Evolutionary conservation across 2,329 filamentous ascomycete genomes (phyloP), one percentile per base, ranked within the genome.

Genomic region (Fusarium acutatum): DNA sequence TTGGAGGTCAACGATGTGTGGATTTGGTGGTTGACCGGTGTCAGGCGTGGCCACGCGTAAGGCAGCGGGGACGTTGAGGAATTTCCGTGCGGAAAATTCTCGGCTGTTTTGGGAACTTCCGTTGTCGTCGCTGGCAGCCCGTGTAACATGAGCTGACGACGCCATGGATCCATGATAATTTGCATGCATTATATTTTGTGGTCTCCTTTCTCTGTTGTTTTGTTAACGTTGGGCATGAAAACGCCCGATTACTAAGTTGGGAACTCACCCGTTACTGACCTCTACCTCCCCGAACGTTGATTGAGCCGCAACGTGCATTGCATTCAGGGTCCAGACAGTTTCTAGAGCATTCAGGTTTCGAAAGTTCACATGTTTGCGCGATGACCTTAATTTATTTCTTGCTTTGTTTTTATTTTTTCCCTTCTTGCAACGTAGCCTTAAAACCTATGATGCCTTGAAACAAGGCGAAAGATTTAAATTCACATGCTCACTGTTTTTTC

Each of bases 1-100:
- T 76, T 47, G 64, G 72, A 64, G 69, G 62, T 71, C 60, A 74
- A 78, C 75, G 72, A 78, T 77, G 75, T 80, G 71, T 72, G 67
- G 71, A 73, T 79, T 78, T 78, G 75, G 60, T 64, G 40, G 69
- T 78, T 49, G 53, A 78, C 77, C 77, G 74, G 77, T 78, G 77
- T 78, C 74, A 78, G 75, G 65, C 64, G 77, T 59, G 67, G 74
- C 71, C 66, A 65, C 60, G 68, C 69, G 71, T 75, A 58, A 52
- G 50, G 54, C 47, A 60, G 70, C 69, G 70, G 71, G 47, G 65
- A 35, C 64, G 64, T 62, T 76, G 72, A 76, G 65, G 75, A 75
- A 75, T 64, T 75, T 74, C 69, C 61, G 53, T 32, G 17, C 76
- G 78, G 78, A 67, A 74, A 76, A 79, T 71, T 54, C 1, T 64